Evolutionary conservation across 169 alveolate species (phyloP).

Genomic region (Fabrea salina): DNA sequence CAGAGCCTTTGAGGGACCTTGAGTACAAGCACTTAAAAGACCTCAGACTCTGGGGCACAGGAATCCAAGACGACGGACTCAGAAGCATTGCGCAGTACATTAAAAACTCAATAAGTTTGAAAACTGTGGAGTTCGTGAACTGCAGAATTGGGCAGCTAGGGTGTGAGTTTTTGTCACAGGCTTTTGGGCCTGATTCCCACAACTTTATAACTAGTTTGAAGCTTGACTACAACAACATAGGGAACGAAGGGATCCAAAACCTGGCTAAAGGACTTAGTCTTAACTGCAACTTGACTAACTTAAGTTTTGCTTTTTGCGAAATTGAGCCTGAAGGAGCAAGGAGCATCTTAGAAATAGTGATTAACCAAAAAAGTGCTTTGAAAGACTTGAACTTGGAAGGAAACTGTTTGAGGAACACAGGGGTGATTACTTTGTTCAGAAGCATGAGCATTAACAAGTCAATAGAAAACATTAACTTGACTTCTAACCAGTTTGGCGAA

Average conservation of each 20-base stretch:
- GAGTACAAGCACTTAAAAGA: conserved; percentile 16
- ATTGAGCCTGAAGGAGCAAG: conserved; percentile 17
- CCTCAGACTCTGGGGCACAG: conserved; percentile 2
- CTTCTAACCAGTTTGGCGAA: conserved; percentile 21
- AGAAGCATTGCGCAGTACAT: not conserved
- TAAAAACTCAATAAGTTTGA: not conserved
- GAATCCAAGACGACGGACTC: conserved; percentile 13
- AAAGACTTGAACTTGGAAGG: conserved; percentile 7
- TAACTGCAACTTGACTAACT: not conserved
- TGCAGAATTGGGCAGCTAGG: not conserved
- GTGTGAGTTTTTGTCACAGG: conserved; percentile 19
- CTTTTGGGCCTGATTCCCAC: not conserved
- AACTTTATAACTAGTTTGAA: conserved; percentile 4
- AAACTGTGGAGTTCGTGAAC: not conserved
- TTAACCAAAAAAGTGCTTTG: not conserved
- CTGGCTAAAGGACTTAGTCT: conserved; percentile 15
- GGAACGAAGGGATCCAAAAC: not conserved
- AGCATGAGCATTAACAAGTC: not conserved
- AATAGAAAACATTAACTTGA: not conserved
- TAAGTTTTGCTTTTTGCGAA: conserved; percentile 18
- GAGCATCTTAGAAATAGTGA: not conserved
- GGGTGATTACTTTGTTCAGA: conserved; percentile 10
- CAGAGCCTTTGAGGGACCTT: not conserved
- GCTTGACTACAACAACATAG: conserved; percentile 22
- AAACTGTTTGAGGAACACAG: conserved; percentile 7